Percentiles rank a stretch among this genome's conserved stretches.
Conservation (phyloP, 495 filamentous ascomycete species). For the Penicillium dipodomyicola region DNA sequence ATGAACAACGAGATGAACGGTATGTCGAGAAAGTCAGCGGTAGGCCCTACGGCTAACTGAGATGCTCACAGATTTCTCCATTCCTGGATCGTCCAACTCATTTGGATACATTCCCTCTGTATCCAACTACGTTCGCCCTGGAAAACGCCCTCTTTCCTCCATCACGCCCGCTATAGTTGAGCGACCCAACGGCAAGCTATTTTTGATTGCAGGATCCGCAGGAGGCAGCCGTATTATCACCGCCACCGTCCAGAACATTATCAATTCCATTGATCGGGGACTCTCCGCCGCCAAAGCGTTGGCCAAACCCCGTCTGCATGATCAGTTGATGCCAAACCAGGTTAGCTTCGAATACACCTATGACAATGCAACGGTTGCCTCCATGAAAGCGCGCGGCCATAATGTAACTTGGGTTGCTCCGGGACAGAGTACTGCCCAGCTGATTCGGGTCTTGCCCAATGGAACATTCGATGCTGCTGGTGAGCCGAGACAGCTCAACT, state of each 20-base stretch:
- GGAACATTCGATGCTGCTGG: conserved; percentile 75
- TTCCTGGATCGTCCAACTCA: conserved; percentile 68
- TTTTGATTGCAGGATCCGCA: conserved; percentile 70
- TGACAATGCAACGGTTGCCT: conserved; percentile 63
- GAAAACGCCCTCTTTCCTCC: conserved; percentile 78
- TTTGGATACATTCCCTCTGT: conserved; percentile 81
- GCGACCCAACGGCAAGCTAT: conserved; percentile 61
- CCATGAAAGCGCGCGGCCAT: conserved; percentile 62
- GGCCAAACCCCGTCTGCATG: conserved; percentile 68
- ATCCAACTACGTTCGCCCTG: conserved; percentile 75
- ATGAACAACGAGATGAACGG: conserved; percentile 97
- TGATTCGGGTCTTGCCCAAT: conserved; percentile 61
- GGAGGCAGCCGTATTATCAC: conserved; percentile 91
- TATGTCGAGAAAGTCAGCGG: conserved; percentile 21
- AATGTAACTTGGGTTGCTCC: conserved; percentile 71
- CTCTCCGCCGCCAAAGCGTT: conserved; percentile 60
- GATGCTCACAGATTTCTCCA: conserved; percentile 58
- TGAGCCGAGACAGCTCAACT: conserved; percentile 73
- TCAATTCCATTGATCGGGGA: conserved; percentile 66
- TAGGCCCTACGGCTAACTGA: not conserved
- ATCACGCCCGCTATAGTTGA: conserved; percentile 77
- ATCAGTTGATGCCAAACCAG: conserved; percentile 74
- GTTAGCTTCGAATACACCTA: conserved; percentile 69
- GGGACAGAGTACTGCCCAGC: conserved; percentile 68
- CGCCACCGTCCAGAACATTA: conserved; percentile 71